Evolutionary conservation across 2,329 filamentous ascomycete species (phyloP), one percentile per base, ranked within the genome.

Genomic region (Penicillium sp.): DNA sequence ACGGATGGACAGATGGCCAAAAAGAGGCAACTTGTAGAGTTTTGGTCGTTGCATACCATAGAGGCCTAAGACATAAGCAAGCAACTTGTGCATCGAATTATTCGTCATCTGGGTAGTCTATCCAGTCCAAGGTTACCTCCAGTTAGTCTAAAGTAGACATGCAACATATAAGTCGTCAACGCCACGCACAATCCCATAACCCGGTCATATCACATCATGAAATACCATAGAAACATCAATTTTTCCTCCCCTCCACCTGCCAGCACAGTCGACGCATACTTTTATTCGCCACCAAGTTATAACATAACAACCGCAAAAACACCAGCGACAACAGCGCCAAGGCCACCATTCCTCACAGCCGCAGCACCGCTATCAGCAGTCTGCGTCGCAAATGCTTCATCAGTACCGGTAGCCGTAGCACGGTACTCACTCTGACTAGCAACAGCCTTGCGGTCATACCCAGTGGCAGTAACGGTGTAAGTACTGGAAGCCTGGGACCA

Each of bases 401-500:
- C 56, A 9, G 54, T 53, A 25, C 56, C 59, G 1, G 64, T 67
- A 52, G 56, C 60, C 40, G 64, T 64, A 27, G 61, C 57, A 6
- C 55, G 49, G 52, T 56, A 58, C 21, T 62, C 54, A 47, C 56
- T 58, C 57, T 62, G 56, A 23, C 60, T 61, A 4, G 51, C 56
- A 45, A 67, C 67, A 45, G 61, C 62, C 52, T 64, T 64, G 2
- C 23, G n/a, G 47, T 68, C 61, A 51, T 63, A 65, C 51, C 67
- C 61, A 27, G 67, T 72, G 43, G 74, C 75, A 0, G 72, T 72
- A 45, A 77, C 74, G 1, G 73, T 75, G 51, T 71, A 77, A 7
- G 70, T 66, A 43, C 52, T 62, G 41, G 56, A 72, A 54, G 49
- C 54, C 66, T 75, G 71, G 0, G 71, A 72, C 65, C 75, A 77